phyloP scores from a whole-genome alignment of 257 asterid species.

The Solanum pinnatisectum region DNA sequence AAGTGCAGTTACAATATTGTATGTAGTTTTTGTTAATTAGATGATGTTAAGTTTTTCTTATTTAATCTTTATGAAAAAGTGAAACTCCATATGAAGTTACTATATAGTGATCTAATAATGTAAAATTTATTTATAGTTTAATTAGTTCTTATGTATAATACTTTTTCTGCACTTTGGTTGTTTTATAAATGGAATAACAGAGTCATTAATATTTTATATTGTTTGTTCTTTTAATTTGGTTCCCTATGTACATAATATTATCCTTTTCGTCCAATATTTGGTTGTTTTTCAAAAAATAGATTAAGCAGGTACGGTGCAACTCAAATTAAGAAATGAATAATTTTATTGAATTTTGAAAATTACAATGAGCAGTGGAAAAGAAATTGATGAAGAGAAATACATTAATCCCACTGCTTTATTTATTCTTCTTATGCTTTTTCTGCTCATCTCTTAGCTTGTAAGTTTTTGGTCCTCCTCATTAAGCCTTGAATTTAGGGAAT shows the following conservation, averaged over 20 bases:
- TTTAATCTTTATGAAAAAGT: neutral
- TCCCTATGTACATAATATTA: neutral
- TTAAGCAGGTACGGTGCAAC: no score
- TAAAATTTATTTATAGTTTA: no score
- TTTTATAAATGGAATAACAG: neutral
- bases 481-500: constrained; percentile 1
- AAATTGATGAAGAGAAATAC: neutral
- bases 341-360: neutral
- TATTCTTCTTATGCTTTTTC: neutral
- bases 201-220: neutral
- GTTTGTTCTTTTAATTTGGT: no score
- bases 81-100: neutral
- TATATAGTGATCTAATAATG: no score
- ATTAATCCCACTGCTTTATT: neutral
- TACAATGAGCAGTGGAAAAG: neutral
- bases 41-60: neutral
- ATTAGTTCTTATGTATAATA: neutral
- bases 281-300: neutral
- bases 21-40: neutral
- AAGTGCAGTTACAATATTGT: neutral
- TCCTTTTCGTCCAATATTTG: neutral
- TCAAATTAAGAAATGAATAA: neutral
- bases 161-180: neutral
- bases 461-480: neutral
- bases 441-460: neutral